These are phyloP conservation scores for Exophiala sp. DNA, from an alignment of 2,329 filamentous ascomycete species.

Conservation along the genomic window DNA sequence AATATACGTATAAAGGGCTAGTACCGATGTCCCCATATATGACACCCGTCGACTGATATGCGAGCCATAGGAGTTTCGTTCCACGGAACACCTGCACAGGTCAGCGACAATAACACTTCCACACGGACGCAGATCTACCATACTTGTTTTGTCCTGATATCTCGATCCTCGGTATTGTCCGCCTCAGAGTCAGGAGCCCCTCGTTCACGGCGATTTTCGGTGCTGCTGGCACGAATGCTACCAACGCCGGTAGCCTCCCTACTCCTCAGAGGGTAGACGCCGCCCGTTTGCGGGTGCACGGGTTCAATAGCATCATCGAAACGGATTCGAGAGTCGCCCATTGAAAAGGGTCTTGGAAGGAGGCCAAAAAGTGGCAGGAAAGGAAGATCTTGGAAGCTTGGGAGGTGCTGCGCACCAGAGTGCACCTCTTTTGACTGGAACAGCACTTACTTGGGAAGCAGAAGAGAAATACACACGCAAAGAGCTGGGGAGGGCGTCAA, in stretches of 20 bases:
- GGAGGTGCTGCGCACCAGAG: neutral
- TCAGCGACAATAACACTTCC: neutral
- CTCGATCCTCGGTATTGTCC: conserved; percentile 4
- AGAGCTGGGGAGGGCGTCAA: neutral
- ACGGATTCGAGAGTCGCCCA: conserved; percentile 2
- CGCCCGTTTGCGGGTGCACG: conserved; percentile 6
- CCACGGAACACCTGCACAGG: conserved; percentile 29
- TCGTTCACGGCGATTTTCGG: neutral
- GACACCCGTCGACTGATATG: conserved; percentile 52
- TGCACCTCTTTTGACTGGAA: neutral
- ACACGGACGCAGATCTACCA: neutral
- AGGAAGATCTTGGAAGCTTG: neutral
- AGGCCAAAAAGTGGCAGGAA: neutral
- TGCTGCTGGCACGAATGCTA: conserved; percentile 5
- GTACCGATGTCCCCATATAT: conserved; percentile 58
- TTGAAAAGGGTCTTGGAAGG: neutral
- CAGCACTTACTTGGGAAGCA: neutral
- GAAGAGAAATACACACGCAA: neutral
- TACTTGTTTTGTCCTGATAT: conserved; percentile 9
- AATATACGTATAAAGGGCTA: conserved; percentile 53
- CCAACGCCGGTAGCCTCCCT: conserved; percentile 9
- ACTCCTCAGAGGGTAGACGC: conserved; percentile 8
- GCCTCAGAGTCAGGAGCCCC: neutral
- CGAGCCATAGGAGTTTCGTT: conserved; percentile 35
- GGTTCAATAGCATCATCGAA: conserved; percentile 10